phyloP scores from a whole-genome alignment of 176 grass and related monocot species.

The Cenchrus fungigraminus region DNA sequence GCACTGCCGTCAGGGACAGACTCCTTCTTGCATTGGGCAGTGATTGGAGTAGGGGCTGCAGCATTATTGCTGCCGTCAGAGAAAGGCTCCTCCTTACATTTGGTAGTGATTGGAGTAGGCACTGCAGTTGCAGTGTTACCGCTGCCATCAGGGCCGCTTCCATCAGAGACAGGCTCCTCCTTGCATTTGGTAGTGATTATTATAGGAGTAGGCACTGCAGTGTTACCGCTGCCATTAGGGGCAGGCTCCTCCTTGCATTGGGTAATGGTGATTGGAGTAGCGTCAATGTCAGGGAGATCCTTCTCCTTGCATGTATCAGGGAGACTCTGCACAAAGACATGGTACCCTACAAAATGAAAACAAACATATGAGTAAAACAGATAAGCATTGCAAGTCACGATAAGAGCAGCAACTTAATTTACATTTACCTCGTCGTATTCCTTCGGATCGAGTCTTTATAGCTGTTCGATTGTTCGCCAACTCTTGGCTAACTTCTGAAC shows the following conservation, averaged over 20 bases:
- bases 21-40: background rate
- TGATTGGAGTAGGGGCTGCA: no score
- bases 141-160: background rate
- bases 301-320: slow-evolving; percentile 13
- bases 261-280: background rate
- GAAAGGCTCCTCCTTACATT: background rate
- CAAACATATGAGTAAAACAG: background rate
- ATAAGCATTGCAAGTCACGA: slow-evolving; percentile 3
- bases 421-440: background rate
- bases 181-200: background rate
- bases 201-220: background rate
- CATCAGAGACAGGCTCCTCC: background rate
- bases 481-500: slow-evolving; percentile 29
- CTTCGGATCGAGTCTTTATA: background rate
- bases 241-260: background rate
- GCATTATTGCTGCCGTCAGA: background rate
- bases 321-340: slow-evolving; percentile 1
- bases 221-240: background rate
- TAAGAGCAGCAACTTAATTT: background rate
- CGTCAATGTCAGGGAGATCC: background rate
- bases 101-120: background rate
- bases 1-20: background rate
- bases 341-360: background rate
- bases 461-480: slow-evolving; percentile 27
- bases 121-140: no score